phyloP scores from a whole-genome alignment of 1,284 basidiomycete genomes.

The Clitocybe nebularis region DNA sequence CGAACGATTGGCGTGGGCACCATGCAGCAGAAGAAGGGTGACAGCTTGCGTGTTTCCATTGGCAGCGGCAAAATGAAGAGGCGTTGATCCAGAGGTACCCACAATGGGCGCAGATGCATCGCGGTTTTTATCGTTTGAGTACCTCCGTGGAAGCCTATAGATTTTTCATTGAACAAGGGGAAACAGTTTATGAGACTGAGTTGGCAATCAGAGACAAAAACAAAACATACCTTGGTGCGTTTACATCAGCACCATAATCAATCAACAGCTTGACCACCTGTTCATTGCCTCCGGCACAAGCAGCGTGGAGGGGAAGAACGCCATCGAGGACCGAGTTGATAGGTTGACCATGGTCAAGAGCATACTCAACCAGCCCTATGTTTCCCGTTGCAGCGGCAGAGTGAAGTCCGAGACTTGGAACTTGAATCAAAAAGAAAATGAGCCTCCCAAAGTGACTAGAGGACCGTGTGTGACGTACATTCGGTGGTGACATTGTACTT shows the following conservation, averaged over 20 bases:
- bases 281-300: constrained; percentile 82
- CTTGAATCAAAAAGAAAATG: constrained; percentile 34
- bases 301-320: constrained; percentile 88
- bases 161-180: constrained; percentile 12
- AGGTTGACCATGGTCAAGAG: constrained; percentile 88
- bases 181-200: constrained; percentile 3
- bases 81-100: constrained; percentile 81
- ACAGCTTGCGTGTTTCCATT: constrained; percentile 81
- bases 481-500: constrained; percentile 79
- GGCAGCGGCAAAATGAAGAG: constrained; percentile 92
- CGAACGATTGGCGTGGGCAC: constrained; percentile 70
- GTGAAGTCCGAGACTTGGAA: constrained; percentile 84
- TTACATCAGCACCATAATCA: constrained; percentile 89
- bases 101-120: constrained; percentile 65
- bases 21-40: constrained; percentile 72
- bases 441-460: constrained; percentile 9
- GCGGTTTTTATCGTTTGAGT: constrained; percentile 69
- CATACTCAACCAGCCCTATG: constrained; percentile 83
- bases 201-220: constrained; percentile 7
- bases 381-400: constrained; percentile 87
- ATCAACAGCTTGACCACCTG: constrained; percentile 83
- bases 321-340: constrained; percentile 91
- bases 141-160: constrained; percentile 70
- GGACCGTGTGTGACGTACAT: constrained; percentile 44
- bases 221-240: constrained; percentile 68